These are phyloP conservation scores for Colletotrichum tanaceti DNA, from an alignment of 2,329 filamentous ascomycete genomes.

Conservation along the genomic window DNA sequence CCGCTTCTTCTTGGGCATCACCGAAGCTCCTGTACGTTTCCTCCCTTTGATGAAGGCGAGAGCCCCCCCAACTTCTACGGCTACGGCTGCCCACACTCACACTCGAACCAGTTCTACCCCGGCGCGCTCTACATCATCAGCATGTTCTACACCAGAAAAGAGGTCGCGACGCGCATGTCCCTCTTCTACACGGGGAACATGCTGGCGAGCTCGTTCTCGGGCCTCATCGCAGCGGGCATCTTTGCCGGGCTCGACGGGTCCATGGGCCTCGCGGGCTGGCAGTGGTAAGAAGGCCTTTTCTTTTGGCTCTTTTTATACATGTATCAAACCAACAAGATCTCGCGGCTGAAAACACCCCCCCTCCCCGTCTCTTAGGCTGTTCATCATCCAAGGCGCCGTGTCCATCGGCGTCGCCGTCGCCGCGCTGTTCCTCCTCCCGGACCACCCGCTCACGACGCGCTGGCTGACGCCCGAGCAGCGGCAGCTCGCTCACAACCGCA, in stretches of 20 bases:
- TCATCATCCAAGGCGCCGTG: constrained; percentile 46
- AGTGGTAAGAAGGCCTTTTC: no score
- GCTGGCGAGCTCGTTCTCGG: constrained; percentile 53
- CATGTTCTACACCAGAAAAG: constrained; percentile 66
- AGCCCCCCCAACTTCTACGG: not conserved
- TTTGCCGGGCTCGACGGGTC: constrained; percentile 49
- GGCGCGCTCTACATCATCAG: constrained; percentile 56
- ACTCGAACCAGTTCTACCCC: constrained; percentile 53
- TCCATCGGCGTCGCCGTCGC: constrained; percentile 42
- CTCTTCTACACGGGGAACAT: constrained; percentile 58
- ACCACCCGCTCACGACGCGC: constrained; percentile 48
- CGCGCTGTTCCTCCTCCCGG: constrained; percentile 43
- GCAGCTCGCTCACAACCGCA: constrained; percentile 55
- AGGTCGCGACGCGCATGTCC: constrained; percentile 55
- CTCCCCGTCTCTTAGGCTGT: constrained; percentile 39
- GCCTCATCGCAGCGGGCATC: constrained; percentile 57
- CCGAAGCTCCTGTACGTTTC: constrained; percentile 50
- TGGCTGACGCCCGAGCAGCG: constrained; percentile 52
- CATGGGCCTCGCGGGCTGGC: constrained; percentile 46
- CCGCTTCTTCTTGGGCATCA: constrained; percentile 54
- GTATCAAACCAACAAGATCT: no score
- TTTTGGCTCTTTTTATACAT: no score
- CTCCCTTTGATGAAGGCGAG: constrained; percentile 38
- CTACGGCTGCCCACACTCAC: constrained; percentile 54
- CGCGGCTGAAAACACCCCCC: no score